These are phyloP conservation scores for Cryphonectria carpinicola DNA, from an alignment of 2,329 filamentous ascomycete genomes.

Conservation along the genomic window DNA sequence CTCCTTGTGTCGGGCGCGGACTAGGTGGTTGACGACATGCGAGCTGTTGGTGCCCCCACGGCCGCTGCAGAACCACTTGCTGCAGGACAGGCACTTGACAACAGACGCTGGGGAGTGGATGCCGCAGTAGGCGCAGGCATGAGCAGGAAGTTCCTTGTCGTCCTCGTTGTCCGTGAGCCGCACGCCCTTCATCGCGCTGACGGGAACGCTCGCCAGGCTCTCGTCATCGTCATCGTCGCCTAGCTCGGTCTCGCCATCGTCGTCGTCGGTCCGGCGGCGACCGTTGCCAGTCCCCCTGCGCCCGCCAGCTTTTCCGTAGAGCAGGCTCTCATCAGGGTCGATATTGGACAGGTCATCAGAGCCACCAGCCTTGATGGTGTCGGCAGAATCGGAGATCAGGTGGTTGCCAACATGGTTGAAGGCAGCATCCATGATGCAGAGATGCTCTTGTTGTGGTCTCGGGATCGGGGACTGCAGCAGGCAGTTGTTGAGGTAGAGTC, in stretches of 20 bases:
- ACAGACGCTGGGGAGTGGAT: constrained; percentile 96
- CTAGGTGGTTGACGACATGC: constrained; percentile 97
- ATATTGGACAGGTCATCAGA: constrained; percentile 74
- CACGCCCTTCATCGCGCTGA: constrained; percentile 73
- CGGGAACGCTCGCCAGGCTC: constrained; percentile 77
- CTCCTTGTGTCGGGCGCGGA: constrained; percentile 97
- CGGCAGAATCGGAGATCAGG: constrained; percentile 80
- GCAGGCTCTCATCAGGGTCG: constrained; percentile 78
- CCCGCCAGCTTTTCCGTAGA: constrained; percentile 71
- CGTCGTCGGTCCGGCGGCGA: constrained; percentile 71
- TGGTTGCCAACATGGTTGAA: constrained; percentile 89
- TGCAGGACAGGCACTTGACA: constrained; percentile 93
- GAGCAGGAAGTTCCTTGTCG: constrained; percentile 86
- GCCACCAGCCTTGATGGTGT: constrained; percentile 84
- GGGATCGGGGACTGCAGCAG: constrained; percentile 24
- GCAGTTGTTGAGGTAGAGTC: constrained; percentile 3
- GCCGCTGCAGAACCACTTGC: constrained; percentile 99
- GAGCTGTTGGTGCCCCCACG: constrained; percentile 95
- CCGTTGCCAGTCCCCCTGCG: constrained; percentile 53
- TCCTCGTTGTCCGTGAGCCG: constrained; percentile 64
- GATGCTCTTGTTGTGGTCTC: constrained; percentile 33
- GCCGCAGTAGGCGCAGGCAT: constrained; percentile 98
- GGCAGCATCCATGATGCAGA: constrained; percentile 69
- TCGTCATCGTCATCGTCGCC: constrained; percentile 76
- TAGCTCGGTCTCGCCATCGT: constrained; percentile 84